Percentiles rank a stretch among this genome's conserved stretches.
These are phyloP conservation scores for Triangularia verruculosa DNA, from an alignment of 2,329 filamentous ascomycete species.

Conservation along the genomic window DNA sequence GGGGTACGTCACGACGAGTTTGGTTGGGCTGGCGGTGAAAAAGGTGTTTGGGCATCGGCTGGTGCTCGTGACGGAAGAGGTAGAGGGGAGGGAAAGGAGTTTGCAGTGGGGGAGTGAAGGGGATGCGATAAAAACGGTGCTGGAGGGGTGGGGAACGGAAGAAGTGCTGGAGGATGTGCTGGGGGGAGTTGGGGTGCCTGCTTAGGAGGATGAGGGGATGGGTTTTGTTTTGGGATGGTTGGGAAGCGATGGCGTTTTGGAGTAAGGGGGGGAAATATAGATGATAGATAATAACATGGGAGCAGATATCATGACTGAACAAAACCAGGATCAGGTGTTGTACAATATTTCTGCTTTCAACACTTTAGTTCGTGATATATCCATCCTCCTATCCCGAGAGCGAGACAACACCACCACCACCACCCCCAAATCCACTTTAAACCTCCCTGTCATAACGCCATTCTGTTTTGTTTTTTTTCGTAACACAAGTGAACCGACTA, in stretches of 20 bases:
- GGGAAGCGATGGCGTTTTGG: background rate
- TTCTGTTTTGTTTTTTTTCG: background rate
- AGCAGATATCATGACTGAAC: no score
- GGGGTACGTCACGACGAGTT: slow-evolving; percentile 76
- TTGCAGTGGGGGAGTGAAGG: slow-evolving; percentile 89
- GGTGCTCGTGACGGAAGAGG: slow-evolving; percentile 52
- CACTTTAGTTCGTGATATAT: no score
- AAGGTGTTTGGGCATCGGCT: slow-evolving; percentile 91
- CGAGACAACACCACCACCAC: no score
- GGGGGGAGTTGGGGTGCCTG: slow-evolving; percentile 53
- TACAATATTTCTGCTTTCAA: no score
- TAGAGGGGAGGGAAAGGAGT: slow-evolving; percentile 66
- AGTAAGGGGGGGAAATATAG: background rate
- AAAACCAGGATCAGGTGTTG: no score
- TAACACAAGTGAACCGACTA: no score
- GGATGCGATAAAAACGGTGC: slow-evolving; percentile 62
- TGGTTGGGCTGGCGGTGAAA: slow-evolving; percentile 75
- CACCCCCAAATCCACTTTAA: background rate
- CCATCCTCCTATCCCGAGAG: background rate
- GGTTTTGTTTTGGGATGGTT: no score
- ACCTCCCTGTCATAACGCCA: background rate
- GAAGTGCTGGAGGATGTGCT: slow-evolving; percentile 65
- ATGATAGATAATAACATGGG: no score
- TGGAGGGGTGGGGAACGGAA: slow-evolving; percentile 61
- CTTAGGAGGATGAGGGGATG: no score